These are phyloP conservation scores for Pouteria glomerata DNA, from an alignment of 148 eudicot species.

Conservation along the genomic window DNA sequence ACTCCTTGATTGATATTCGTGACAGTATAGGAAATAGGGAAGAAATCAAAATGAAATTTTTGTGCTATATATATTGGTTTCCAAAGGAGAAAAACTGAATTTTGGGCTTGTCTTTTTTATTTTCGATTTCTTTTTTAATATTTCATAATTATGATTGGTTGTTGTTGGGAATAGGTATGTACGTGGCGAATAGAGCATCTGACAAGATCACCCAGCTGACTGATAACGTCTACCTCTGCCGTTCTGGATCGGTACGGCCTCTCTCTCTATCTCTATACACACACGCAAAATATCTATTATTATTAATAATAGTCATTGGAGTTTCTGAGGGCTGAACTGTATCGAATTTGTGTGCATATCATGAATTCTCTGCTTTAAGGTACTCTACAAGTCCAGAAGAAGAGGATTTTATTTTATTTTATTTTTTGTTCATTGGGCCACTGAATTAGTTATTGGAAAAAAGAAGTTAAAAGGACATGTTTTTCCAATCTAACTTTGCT, in stretches of 20 bases:
- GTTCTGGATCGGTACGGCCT: constrained; percentile 91
- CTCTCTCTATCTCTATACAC: background rate
- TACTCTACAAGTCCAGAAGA: too few relatives aligned
- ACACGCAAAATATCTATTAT: background rate
- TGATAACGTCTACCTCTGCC: constrained; percentile 90
- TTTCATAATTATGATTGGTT: background rate
- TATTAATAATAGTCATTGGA: background rate
- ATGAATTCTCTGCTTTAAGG: too few relatives aligned
- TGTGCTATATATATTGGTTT: too few relatives aligned
- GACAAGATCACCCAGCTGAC: constrained; percentile 94
- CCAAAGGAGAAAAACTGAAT: background rate
- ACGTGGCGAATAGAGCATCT: constrained; percentile 98
- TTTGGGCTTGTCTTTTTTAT: background rate
- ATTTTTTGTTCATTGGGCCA: too few relatives aligned
- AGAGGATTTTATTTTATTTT: too few relatives aligned
- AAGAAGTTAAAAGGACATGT: too few relatives aligned
- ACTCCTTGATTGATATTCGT: background rate
- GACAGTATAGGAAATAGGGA: background rate
- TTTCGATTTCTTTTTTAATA: background rate
- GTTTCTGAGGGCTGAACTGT: background rate
- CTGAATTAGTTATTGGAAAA: too few relatives aligned
- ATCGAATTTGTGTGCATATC: background rate
- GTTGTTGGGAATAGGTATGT: constrained; percentile 50
- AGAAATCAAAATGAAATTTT: background rate
- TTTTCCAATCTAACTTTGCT: background rate